A percentile compares a stretch with the other conserved stretches of the same genome.
These are phyloP conservation scores for Podospora bellae-mahoneyi DNA, from an alignment of 495 filamentous ascomycete genomes.

Conservation along the genomic window DNA sequence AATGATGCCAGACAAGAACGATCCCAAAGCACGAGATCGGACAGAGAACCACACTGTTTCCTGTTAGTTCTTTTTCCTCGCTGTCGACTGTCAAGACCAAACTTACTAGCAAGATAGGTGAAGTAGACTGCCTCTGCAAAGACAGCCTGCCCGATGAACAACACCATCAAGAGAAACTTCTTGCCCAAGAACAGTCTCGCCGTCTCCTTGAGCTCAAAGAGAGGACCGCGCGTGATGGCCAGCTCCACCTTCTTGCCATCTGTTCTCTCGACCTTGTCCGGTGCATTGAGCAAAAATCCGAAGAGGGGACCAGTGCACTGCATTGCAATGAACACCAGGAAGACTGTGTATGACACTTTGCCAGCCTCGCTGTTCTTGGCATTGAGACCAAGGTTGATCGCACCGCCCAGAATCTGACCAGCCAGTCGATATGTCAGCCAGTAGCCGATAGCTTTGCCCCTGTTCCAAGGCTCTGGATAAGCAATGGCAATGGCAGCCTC, in stretches of 20 bases:
- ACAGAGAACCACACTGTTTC: constrained; percentile 57
- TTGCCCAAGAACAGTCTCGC: constrained; percentile 48
- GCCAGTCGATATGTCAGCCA: constrained; percentile 61
- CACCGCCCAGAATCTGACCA: constrained; percentile 63
- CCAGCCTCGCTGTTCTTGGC: constrained; percentile 50
- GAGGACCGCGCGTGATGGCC: constrained; percentile 44
- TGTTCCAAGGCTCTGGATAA: constrained; percentile 62
- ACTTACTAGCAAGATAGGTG: constrained; percentile 49
- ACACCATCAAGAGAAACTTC: constrained; percentile 55
- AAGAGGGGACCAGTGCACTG: constrained; percentile 56
- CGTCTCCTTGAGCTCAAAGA: constrained; percentile 52
- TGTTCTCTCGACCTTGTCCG: constrained; percentile 53
- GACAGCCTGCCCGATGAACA: constrained; percentile 59
- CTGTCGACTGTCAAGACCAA: neutral
- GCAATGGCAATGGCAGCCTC: constrained; percentile 63
- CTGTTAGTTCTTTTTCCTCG: neutral
- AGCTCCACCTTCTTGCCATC: constrained; percentile 54
- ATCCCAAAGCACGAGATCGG: constrained; percentile 58
- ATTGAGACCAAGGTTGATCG: constrained; percentile 61
- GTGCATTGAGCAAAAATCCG: constrained; percentile 52
- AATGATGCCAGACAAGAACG: constrained; percentile 58
- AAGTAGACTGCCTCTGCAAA: constrained; percentile 62
- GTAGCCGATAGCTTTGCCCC: constrained; percentile 56
- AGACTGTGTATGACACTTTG: constrained; percentile 59
- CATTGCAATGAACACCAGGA: constrained; percentile 58